Percentiles rank a stretch among this genome's conserved stretches.
These are phyloP conservation scores for Pogostemon cablin DNA, from an alignment of 257 asterid genomes.

Conservation along the genomic window DNA sequence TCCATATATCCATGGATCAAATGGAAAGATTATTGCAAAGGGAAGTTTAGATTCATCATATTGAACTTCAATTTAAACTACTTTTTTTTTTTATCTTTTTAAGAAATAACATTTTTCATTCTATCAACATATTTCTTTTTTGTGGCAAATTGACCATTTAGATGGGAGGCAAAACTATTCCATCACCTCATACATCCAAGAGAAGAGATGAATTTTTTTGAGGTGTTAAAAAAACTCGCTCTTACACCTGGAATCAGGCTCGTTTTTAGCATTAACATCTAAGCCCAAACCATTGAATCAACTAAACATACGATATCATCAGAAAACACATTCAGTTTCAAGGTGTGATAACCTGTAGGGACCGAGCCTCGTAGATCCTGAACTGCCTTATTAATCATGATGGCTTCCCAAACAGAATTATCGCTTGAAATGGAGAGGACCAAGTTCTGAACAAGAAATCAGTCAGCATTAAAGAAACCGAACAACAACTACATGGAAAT, in stretches of 20 bases:
- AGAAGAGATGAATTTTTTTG: background rate
- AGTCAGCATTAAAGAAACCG: slow-evolving; percentile 4
- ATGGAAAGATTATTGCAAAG: background rate
- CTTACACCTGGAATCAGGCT: background rate
- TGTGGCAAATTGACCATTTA: too few relatives aligned
- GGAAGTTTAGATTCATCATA: background rate
- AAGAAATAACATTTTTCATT: too few relatives aligned
- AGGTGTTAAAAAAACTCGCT: background rate
- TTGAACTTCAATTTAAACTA: background rate
- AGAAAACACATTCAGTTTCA: background rate
- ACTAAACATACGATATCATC: background rate
- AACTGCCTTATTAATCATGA: slow-evolving; percentile 53
- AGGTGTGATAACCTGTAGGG: slow-evolving; percentile 46
- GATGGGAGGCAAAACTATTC: too few relatives aligned
- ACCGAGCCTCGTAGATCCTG: slow-evolving; percentile 47
- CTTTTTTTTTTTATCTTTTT: background rate
- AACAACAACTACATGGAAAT: background rate
- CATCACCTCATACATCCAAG: background rate
- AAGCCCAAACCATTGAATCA: background rate
- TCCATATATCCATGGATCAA: too few relatives aligned
- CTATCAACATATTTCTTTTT: too few relatives aligned
- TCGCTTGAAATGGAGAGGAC: slow-evolving; percentile 59
- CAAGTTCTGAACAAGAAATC: slow-evolving; percentile 45
- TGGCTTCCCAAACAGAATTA: slow-evolving; percentile 69
- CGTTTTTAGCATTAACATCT: background rate